phyloP scores from a whole-genome alignment of 768 basidiomycete species.

The Epithele typhae region DNA sequence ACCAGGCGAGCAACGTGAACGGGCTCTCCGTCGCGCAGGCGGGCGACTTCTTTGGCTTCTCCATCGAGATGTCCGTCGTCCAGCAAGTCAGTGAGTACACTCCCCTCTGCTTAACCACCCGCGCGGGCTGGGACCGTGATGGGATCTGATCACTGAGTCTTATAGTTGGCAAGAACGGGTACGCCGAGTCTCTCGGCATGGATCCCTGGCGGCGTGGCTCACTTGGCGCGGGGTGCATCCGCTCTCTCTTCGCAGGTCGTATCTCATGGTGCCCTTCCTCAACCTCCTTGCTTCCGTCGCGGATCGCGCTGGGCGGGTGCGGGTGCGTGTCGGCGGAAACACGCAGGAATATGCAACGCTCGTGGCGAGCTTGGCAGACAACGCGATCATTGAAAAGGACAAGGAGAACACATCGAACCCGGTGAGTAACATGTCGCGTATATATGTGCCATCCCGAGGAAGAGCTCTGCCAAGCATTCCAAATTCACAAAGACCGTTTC shows the following conservation, averaged over 20 bases:
- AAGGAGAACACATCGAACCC: constrained; percentile 32
- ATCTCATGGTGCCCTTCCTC: constrained; percentile 43
- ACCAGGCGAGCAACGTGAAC: constrained; percentile 15
- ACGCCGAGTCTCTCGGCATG: constrained; percentile 20
- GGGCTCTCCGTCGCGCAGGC: constrained; percentile 38
- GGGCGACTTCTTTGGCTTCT: constrained; percentile 71
- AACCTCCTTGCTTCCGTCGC: constrained; percentile 45
- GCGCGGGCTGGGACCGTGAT: neutral
- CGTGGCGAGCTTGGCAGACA: constrained; percentile 45
- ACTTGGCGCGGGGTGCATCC: constrained; percentile 2
- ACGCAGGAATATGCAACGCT: constrained; percentile 46
- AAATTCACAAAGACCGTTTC: no score
- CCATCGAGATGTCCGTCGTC: constrained; percentile 70
- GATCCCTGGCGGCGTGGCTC: constrained; percentile 1
- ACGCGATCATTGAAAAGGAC: constrained; percentile 49
- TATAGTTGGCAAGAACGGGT: constrained; percentile 53
- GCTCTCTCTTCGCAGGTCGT: no score
- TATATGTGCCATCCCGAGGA: no score
- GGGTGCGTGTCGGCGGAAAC: constrained; percentile 44
- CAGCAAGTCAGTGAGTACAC: constrained; percentile 55
- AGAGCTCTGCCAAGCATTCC: no score
- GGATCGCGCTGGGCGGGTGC: constrained; percentile 39
- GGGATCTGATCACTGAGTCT: constrained; percentile 1
- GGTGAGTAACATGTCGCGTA: no score
- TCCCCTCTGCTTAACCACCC: neutral